Evolutionary conservation across 805 yeast species (phyloP).

Genomic region (Saccharomycodes ludwigii): DNA sequence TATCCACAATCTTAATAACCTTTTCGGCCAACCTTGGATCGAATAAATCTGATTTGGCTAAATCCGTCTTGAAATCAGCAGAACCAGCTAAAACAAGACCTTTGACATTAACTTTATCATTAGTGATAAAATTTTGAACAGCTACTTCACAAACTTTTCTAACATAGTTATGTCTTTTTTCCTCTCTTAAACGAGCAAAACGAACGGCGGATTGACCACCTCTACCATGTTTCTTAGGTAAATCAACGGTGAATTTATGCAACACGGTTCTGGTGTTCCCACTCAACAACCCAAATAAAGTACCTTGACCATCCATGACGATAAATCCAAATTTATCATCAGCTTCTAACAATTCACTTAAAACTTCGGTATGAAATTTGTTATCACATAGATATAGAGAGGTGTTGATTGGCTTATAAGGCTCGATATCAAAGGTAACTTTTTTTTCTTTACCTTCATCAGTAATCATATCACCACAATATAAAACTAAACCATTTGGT

Average conservation of each 20-base stretch:
- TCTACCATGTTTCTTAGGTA: slow-evolving; percentile 99
- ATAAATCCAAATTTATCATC: slow-evolving; percentile 97
- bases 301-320: slow-evolving; percentile 99
- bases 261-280: slow-evolving; percentile 96
- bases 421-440: slow-evolving; percentile 94
- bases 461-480: slow-evolving; percentile 97
- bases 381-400: slow-evolving; percentile 92
- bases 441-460: slow-evolving; percentile 97
- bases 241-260: slow-evolving; percentile 92
- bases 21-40: slow-evolving; percentile 81
- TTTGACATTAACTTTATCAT: slow-evolving; percentile 85
- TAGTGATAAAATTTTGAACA: slow-evolving; percentile 91
- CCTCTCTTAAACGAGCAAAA: slow-evolving; percentile 97
- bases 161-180: slow-evolving; percentile 96
- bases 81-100: slow-evolving; percentile 97
- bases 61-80: slow-evolving; percentile 95
- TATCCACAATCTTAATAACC: slow-evolving; percentile 86
- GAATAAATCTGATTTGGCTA: slow-evolving; percentile 84
- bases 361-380: slow-evolving; percentile 95
- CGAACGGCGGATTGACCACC: slow-evolving; percentile 99
- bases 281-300: slow-evolving; percentile 85
- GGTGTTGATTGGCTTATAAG: slow-evolving; percentile 98
- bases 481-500: slow-evolving; percentile 85
- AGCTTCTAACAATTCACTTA: slow-evolving; percentile 83
- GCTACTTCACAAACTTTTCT: slow-evolving; percentile 98